Percentiles rank a stretch among this genome's conserved stretches.
Conservation (phyloP, 805 yeast species). For the Candida ficus region DNA sequence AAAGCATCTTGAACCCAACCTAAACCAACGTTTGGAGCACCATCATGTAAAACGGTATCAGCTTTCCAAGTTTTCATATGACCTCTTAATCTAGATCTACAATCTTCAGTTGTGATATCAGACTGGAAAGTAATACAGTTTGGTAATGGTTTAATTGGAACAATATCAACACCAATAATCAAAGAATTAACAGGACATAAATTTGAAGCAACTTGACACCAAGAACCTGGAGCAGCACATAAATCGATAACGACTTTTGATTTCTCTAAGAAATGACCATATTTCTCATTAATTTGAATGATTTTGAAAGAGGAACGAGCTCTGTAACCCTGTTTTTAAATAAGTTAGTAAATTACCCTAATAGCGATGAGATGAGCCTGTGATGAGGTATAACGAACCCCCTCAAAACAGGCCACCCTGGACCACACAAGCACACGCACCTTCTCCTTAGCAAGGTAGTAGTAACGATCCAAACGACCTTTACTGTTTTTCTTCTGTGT, state of each 20-base stretch:
- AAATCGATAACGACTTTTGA: constrained; percentile 95
- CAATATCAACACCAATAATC: constrained; percentile 98
- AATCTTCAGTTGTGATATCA: constrained; percentile 97
- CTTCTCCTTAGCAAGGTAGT: constrained; percentile 92
- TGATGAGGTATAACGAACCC: not conserved
- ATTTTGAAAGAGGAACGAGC: constrained; percentile 98
- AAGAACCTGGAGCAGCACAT: constrained; percentile 99
- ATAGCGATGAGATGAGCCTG: not conserved
- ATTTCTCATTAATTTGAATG: constrained; percentile 92
- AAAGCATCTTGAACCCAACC: constrained; percentile 99
- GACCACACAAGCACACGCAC: constrained; percentile 15
- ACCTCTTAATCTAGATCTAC: constrained; percentile 90
- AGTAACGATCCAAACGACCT: constrained; percentile 98
- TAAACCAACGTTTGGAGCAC: constrained; percentile 99
- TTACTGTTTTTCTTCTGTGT: constrained; percentile 93
- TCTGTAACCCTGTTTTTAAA: constrained; percentile 69
- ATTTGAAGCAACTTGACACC: constrained; percentile 98
- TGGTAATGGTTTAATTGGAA: constrained; percentile 94
- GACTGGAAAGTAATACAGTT: constrained; percentile 92
- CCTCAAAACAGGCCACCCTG: not conserved
- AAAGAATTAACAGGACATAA: constrained; percentile 89
- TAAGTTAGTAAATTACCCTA: constrained; percentile 10
- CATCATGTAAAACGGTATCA: constrained; percentile 96
- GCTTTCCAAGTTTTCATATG: constrained; percentile 99
- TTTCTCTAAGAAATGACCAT: constrained; percentile 89